phyloP scores from a whole-genome alignment of 495 filamentous ascomycete species.

The Lichina pygmaea region DNA sequence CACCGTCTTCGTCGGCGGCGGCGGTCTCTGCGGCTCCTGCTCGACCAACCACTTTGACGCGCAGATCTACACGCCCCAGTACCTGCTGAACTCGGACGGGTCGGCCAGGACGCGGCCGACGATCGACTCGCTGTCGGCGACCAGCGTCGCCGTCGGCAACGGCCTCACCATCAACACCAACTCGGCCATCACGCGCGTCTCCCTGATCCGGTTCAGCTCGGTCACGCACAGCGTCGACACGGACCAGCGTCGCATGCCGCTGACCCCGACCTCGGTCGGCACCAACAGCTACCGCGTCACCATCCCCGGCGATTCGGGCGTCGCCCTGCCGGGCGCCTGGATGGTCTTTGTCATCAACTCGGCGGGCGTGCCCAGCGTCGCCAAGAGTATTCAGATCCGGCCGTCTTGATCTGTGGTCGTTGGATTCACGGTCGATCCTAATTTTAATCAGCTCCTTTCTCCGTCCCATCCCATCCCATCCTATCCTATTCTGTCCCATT shows the following conservation, averaged over 20 bases:
- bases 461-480: neutral
- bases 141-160: slow-evolving; percentile 8
- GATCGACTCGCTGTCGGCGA: slow-evolving; percentile 9
- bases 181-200: slow-evolving; percentile 4
- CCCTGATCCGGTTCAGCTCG: slow-evolving; percentile 19
- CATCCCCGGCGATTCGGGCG: slow-evolving; percentile 21
- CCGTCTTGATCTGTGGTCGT: too few relatives aligned
- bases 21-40: slow-evolving; percentile 27
- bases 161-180: slow-evolving; percentile 13
- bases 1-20: slow-evolving; percentile 24
- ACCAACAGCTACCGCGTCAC: slow-evolving; percentile 10
- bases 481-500: neutral
- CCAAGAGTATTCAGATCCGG: slow-evolving; percentile 6
- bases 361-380: slow-evolving; percentile 22
- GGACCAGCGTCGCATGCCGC: neutral
- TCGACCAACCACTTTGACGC: slow-evolving; percentile 28
- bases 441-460: neutral
- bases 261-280: neutral
- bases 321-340: slow-evolving; percentile 27
- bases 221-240: slow-evolving; percentile 29
- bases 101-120: slow-evolving; percentile 15
- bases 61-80: slow-evolving; percentile 28
- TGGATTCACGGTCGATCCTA: too few relatives aligned
- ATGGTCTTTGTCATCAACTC: slow-evolving; percentile 24
- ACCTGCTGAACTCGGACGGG: slow-evolving; percentile 21